Base-by-base conservation (phyloP, 2,329 filamentous ascomycete species). In the Teratosphaeria viscida region DNA sequence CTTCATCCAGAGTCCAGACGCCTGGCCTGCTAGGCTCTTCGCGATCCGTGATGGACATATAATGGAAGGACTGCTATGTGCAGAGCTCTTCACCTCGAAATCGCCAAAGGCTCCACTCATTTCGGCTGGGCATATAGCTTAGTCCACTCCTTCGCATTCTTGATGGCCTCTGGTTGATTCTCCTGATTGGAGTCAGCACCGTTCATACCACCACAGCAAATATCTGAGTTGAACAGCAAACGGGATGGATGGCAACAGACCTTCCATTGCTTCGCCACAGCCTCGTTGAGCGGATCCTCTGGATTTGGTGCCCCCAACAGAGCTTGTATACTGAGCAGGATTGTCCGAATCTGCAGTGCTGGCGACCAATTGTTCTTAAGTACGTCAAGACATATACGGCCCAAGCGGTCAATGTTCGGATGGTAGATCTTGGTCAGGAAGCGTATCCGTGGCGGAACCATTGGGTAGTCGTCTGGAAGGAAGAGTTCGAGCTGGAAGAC, bases 381-480 rank as follows among this genome's bases (percentile, higher is more conserved):
- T 37, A 99, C 94, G 73, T 99, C 94, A 56, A 99, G 79, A 73
- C 95, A 99, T 76, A 99, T 99, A 62, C 94, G 88, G 62, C 94
- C 94, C 2, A 99, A 85, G 77, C 95, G 95, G 75, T 99, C 94
- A 68, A 99, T 96, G 74, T 99, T 99, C 57, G 94, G 94, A 75
- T 99, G 95, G 77, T 97, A 99, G 75, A 99, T 97, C 78, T 96
- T 96, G 68, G 95, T 99, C 57, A 99, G 81, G 77, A 99, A 99
- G 59, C 94, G 89, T 72, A 99, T 96, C 81, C 96, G 96, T 54
- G 94, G 94, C 58, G 94, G 92, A 37, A 91, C 96, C 94, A 99
- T 99, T 52, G 94, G 94, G 74, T 99, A 99, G 78, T 99, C 94
- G 71, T 99, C 94, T 53, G 95, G 95, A 27, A 99, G 83, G 75